These are phyloP conservation scores for Talaromyces sp. DNA, from an alignment of 2,329 filamentous ascomycete species.

Conservation along the genomic window DNA sequence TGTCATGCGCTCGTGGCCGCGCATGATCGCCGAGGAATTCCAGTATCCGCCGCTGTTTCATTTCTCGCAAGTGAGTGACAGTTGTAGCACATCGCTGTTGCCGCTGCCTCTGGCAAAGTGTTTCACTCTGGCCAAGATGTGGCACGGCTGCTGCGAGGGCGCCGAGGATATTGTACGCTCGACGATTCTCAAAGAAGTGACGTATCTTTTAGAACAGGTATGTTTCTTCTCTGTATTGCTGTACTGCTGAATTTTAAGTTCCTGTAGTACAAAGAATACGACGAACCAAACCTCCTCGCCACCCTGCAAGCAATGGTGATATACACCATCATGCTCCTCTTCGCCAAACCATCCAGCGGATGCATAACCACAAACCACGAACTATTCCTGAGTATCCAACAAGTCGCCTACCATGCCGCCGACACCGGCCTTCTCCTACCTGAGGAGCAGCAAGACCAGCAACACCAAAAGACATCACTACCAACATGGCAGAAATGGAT, in stretches of 20 bases:
- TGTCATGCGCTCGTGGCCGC: slow-evolving; percentile 34
- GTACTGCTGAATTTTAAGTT: not conserved
- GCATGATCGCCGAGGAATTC: slow-evolving; percentile 33
- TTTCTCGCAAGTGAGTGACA: slow-evolving; percentile 14
- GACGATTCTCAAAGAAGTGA: slow-evolving; percentile 28
- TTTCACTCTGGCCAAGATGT: slow-evolving; percentile 34
- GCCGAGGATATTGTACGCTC: slow-evolving; percentile 25
- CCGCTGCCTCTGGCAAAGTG: slow-evolving; percentile 25
- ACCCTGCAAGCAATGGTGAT: slow-evolving; percentile 34
- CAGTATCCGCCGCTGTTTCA: slow-evolving; percentile 36
- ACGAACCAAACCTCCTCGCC: slow-evolving; percentile 29
- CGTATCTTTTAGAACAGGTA: slow-evolving; percentile 27
- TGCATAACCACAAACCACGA: slow-evolving; percentile 9
- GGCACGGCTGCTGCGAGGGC: slow-evolving; percentile 27
- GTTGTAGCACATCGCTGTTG: no score
- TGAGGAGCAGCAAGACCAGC: slow-evolving; percentile 24
- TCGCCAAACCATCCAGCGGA: slow-evolving; percentile 24
- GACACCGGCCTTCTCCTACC: slow-evolving; percentile 29
- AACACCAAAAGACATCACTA: slow-evolving; percentile 13
- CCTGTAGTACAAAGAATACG: slow-evolving; percentile 25
- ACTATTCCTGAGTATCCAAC: slow-evolving; percentile 27
- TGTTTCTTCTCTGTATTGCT: not conserved
- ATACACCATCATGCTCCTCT: slow-evolving; percentile 36
- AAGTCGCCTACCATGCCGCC: slow-evolving; percentile 26
- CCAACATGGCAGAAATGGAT: slow-evolving; percentile 35